Conservation (phyloP, 2,329 filamentous ascomycete genomes). For the Sporothrix globosa region DNA sequence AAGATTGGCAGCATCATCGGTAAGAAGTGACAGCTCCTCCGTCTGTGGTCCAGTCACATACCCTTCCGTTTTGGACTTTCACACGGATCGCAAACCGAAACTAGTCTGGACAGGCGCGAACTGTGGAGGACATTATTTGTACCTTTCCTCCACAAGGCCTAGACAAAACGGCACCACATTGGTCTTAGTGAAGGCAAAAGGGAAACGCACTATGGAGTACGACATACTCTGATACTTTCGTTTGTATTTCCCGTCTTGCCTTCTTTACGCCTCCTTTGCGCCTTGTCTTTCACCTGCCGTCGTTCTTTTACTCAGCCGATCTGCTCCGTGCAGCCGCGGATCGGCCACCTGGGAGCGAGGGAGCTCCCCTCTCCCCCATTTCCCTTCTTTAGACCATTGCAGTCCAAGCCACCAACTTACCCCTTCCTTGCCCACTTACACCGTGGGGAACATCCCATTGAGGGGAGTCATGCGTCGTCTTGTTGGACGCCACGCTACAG, state of each 20-base stretch:
- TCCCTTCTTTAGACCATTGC: not conserved
- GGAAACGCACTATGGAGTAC: not conserved
- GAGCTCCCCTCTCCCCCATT: not conserved
- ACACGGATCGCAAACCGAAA: not conserved
- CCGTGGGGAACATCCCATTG: conserved; percentile 15
- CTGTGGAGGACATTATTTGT: too few relatives aligned
- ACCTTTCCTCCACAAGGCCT: too few relatives aligned
- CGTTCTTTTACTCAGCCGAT: conserved; percentile 31
- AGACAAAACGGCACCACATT: not conserved
- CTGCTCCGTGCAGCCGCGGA: conserved; percentile 36
- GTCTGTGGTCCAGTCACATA: not conserved
- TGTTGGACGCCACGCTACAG: not conserved
- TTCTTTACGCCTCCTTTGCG: not conserved
- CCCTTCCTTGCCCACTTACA: conserved; percentile 17
- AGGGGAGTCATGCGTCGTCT: not conserved
- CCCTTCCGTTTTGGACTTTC: conserved; percentile 18
- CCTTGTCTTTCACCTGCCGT: conserved; percentile 3
- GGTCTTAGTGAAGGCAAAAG: not conserved
- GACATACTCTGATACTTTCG: too few relatives aligned
- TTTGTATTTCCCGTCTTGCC: not conserved
- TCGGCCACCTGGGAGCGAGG: conserved; percentile 28
- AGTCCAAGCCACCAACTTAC: not conserved
- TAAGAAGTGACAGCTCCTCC: not conserved
- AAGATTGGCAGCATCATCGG: too few relatives aligned
- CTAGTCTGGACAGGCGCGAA: not conserved